These are phyloP conservation scores for Raffaelea arxii DNA, from an alignment of 2,329 filamentous ascomycete genomes.

Conservation along the genomic window DNA sequence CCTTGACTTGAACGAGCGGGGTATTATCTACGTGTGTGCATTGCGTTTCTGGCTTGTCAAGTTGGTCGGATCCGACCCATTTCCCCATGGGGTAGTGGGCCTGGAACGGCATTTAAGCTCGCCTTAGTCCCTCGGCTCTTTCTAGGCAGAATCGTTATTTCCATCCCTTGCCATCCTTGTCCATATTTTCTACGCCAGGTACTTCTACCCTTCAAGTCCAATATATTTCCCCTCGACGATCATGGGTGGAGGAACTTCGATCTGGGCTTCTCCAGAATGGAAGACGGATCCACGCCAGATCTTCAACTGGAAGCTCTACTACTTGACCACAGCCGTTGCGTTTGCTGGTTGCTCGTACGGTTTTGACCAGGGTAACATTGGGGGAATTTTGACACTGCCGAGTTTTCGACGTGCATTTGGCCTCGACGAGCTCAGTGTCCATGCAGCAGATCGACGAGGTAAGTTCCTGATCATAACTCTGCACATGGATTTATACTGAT, in stretches of 20 bases:
- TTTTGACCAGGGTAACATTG: conserved; percentile 29
- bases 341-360: conserved; percentile 28
- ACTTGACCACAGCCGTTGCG: conserved; percentile 22
- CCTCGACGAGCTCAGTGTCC: conserved; percentile 18
- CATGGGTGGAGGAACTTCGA: conserved; percentile 28
- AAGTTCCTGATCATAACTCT: not conserved
- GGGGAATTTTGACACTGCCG: conserved; percentile 25
- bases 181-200: no score
- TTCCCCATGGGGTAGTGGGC: not conserved
- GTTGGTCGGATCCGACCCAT: no score
- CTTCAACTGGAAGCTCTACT: conserved; percentile 24
- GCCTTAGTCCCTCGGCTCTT: no score
- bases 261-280: conserved; percentile 26
- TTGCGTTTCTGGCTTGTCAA: no score
- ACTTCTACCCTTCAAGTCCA: no score
- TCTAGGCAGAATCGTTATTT: no score
- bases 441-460: conserved; percentile 18
- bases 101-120: no score
- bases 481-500: no score
- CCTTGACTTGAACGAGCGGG: no score
- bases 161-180: no score
- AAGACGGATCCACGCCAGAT: conserved; percentile 25
- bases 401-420: conserved; percentile 26
- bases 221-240: not conserved
- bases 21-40: no score